Evolutionary conservation across 495 filamentous ascomycete species (phyloP).

Genomic region (Aspergillus egyptiacus): DNA sequence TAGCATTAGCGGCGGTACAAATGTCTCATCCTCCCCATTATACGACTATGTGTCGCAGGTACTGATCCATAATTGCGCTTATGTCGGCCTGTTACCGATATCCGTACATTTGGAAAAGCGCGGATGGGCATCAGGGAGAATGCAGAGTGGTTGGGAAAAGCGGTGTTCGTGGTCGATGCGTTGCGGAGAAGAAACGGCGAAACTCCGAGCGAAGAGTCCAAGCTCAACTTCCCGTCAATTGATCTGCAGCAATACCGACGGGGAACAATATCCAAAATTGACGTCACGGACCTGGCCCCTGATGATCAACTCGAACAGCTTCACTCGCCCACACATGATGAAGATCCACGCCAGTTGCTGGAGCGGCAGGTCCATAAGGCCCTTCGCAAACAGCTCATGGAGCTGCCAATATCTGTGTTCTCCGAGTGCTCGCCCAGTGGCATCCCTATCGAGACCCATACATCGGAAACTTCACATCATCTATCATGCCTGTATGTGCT

Average conservation of each 20-base stretch:
- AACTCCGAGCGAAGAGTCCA: slow-evolving; percentile 10
- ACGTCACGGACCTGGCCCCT: slow-evolving; percentile 55
- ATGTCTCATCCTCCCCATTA: slow-evolving; percentile 63
- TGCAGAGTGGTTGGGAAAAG: slow-evolving; percentile 51
- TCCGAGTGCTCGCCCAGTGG: background rate
- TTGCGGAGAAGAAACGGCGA: slow-evolving; percentile 21
- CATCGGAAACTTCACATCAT: slow-evolving; percentile 52
- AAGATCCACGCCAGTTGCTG: slow-evolving; percentile 16
- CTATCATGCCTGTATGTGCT: slow-evolving; percentile 63
- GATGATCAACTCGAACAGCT: slow-evolving; percentile 20
- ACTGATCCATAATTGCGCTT: slow-evolving; percentile 61
- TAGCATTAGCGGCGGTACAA: slow-evolving; percentile 71
- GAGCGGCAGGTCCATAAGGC: slow-evolving; percentile 9
- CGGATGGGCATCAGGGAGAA: slow-evolving; percentile 64
- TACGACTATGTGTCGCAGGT: slow-evolving; percentile 76
- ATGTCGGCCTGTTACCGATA: slow-evolving; percentile 54
- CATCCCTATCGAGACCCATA: slow-evolving; percentile 42
- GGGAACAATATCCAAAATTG: slow-evolving; percentile 50
- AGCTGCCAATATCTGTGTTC: slow-evolving; percentile 12
- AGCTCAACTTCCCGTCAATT: slow-evolving; percentile 46
- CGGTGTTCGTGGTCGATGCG: slow-evolving; percentile 54
- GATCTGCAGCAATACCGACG: slow-evolving; percentile 32
- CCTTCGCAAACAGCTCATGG: slow-evolving; percentile 9
- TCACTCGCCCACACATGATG: background rate
- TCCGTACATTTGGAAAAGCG: slow-evolving; percentile 50